These are phyloP conservation scores for Coemansia pectinata DNA, from an alignment of 192 early-diverging fungal species.

Conservation along the genomic window DNA sequence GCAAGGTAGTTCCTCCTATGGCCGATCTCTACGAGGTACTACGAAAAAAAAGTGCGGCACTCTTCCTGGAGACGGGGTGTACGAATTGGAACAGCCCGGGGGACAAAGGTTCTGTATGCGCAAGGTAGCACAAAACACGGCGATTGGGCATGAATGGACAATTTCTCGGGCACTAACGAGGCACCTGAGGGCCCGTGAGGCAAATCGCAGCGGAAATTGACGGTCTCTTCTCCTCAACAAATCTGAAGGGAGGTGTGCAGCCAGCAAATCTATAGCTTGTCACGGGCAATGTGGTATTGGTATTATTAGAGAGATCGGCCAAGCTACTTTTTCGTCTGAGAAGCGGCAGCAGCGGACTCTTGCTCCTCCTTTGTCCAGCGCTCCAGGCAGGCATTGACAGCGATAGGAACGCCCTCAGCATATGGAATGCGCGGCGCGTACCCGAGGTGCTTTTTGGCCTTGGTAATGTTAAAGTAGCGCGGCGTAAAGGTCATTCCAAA, in stretches of 20 bases:
- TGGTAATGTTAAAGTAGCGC: constrained; percentile 86
- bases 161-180: neutral
- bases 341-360: neutral
- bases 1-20: neutral
- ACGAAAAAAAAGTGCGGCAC: neutral
- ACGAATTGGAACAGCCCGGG: neutral
- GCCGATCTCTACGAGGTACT: neutral
- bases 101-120: neutral
- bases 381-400: constrained; percentile 50
- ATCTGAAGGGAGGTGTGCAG: neutral
- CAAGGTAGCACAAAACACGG: neutral
- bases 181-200: neutral
- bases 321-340: neutral
- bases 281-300: neutral
- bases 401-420: constrained; percentile 59
- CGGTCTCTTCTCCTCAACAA: neutral
- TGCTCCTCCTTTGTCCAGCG: constrained; percentile 44
- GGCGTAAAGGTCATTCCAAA: constrained; percentile 77
- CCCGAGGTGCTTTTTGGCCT: constrained; percentile 73
- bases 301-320: neutral
- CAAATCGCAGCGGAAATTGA: constrained; percentile 1
- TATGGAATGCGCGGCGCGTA: constrained; percentile 62
- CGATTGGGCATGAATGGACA: neutral
- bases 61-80: neutral
- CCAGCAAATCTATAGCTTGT: neutral